Base-by-base conservation (phyloP, 768 basidiomycete species). In the Naganishia kalamii region DNA sequence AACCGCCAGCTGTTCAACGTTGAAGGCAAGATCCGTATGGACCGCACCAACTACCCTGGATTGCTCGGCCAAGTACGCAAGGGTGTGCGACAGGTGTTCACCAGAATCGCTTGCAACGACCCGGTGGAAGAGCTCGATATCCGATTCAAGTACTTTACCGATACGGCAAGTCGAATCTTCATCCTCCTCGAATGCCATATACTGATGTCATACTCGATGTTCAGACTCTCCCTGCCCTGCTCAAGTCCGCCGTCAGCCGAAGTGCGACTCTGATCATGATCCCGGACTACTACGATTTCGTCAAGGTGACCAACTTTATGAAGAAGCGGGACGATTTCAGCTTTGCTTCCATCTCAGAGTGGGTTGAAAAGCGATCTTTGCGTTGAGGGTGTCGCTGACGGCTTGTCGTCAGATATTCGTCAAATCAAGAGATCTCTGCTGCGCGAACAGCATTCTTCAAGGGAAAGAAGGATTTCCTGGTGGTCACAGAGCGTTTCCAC, bases 401-500 rank as follows among this genome's bases (percentile, higher is more conserved):
- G 30, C 62, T 72, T 7, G 21, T 13, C 17, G 3, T 61, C 69
- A 93, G 91, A 75, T 94, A 97, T 76, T 92, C 91, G 0, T 85
- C 89, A 12, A 93, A 91, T 69, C 87, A 89, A 77, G 94, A 98
- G 62, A 94, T 99, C 69, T 89, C 90, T 4, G 87, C 92, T 2
- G 94, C 93, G 0, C 84, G 96, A 47, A 89, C 92, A 70, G 85
- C 88, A 0, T 98, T 99, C 81, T 97, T 94, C 83, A 83, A 82
- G 23, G 90, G 89, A 44, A 86, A 87, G 70, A 90, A 87, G 70
- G 81, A 88, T 0, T 90, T 98, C 81, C 77, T 99, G 32, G 82
- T 98, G 68, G 82, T 97, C 73, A 94, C 89, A 71, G 96, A 99
- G 75, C 86, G 96, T n/a, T 98, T 97, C 82, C 93, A 99, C 78